Base-by-base conservation (phyloP, 2,329 filamentous ascomycete species). In the Hypoxylon sp. region DNA sequence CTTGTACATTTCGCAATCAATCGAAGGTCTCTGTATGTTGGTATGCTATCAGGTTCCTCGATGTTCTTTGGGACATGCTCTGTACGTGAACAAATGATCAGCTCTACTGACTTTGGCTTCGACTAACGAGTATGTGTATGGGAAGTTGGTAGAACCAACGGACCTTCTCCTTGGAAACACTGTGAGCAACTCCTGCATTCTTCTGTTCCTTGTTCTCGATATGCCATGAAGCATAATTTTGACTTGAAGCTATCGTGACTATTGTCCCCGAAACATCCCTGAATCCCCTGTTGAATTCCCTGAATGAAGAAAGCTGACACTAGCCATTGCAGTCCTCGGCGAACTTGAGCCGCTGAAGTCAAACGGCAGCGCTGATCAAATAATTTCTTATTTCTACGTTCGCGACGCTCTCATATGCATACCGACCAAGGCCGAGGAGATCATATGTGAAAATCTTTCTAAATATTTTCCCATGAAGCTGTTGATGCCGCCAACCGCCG, bases 151-250 rank as follows among this genome's bases (percentile, higher is more conserved):
- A 53, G 34, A 12, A 50, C 43, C 23, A 25, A 3, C 5, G 54
- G 54, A 1, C 25, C 47, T 45, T 48, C 61, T 16, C 61, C 61
- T 7, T 63, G 61, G 61, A 11, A 48, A 5, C 30, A 59, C 14
- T 6, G 52, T 61, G 45, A 61, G 59, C 37, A 34, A 6, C 21
- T 21, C 3, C 27, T 29, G 7, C 3, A 4, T 29, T 29, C 27
- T 7, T 29, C 7, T 7, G 27, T 29, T 29, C n/a, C n/a, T n/a
- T n/a, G n/a, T n/a, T 50, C 16, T 50, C n/a, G 7, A 6, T 5
- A 39, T 41, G n/a, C 16, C 12, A 9, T 9, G 25, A 50, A 32
- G 7, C 9, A 16, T 30, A 2, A 54, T 11, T 7, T 46, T 16
- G 1, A 32, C 34, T 34, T 12, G 4, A 25, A 8, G 12, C 5